These are phyloP conservation scores for Ilyonectria mors-panacis DNA, from an alignment of 2,329 filamentous ascomycete species.

Conservation along the genomic window DNA sequence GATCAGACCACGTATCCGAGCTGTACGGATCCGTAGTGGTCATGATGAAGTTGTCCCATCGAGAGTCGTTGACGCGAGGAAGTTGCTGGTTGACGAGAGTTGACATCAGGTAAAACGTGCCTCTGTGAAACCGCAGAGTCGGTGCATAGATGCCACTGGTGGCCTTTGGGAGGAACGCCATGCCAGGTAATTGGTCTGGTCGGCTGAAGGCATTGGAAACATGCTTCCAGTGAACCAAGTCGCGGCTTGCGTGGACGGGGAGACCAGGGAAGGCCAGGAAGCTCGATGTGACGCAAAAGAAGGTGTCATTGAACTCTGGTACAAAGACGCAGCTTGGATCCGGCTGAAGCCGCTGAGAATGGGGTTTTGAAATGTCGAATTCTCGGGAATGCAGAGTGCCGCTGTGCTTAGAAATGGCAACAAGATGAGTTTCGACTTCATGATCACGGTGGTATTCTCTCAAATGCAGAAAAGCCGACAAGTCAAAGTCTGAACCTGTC, in stretches of 20 bases:
- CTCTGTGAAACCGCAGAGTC: constrained; percentile 58
- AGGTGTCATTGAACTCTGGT: constrained; percentile 57
- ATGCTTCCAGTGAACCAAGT: constrained; percentile 64
- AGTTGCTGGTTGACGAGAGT: constrained; percentile 56
- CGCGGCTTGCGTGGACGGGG: constrained; percentile 65
- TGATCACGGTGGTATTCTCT: background rate
- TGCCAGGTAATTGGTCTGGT: constrained; percentile 57
- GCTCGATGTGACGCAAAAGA: constrained; percentile 66
- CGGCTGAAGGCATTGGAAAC: constrained; percentile 49
- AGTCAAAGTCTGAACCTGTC: background rate
- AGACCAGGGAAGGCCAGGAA: constrained; percentile 68
- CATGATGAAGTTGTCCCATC: constrained; percentile 55
- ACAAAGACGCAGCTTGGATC: constrained; percentile 63
- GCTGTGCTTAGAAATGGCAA: background rate
- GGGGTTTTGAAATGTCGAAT: constrained; percentile 55
- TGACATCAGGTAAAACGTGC: constrained; percentile 61
- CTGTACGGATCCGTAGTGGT: constrained; percentile 57
- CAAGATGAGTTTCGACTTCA: background rate
- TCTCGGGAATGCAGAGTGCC: constrained; percentile 3
- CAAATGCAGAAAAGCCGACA: background rate
- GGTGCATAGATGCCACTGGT: constrained; percentile 64
- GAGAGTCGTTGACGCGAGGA: constrained; percentile 45
- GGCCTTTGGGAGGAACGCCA: constrained; percentile 39
- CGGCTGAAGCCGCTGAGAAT: constrained; percentile 64
- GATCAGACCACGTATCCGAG: constrained; percentile 58